A percentile compares a stretch with the other conserved stretches of the same genome.
Conservation (phyloP, 768 basidiomycete species). For the Dictyophora rubrovolvata region DNA sequence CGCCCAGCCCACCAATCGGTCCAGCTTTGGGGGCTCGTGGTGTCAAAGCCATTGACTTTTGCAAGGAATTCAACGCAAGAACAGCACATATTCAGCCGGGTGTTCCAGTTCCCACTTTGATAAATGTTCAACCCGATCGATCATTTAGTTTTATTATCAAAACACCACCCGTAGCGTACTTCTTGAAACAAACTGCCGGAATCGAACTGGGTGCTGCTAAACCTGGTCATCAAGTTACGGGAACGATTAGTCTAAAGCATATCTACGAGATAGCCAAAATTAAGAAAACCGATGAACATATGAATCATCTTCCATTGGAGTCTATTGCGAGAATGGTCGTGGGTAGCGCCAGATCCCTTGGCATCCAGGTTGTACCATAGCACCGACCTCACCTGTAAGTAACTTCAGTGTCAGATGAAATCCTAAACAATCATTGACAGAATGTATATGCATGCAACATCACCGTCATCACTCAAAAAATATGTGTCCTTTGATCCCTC, state of each 20-base stretch:
- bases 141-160: conserved; percentile 90
- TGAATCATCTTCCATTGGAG: conserved; percentile 80
- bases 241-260: conserved; percentile 89
- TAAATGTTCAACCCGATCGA: conserved; percentile 89
- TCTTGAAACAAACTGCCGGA: conserved; percentile 83
- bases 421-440: not conserved
- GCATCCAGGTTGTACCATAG: conserved; percentile 83
- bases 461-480: too few relatives aligned
- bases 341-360: conserved; percentile 81
- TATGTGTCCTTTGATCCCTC: too few relatives aligned
- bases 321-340: conserved; percentile 81
- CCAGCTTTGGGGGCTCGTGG: conserved; percentile 96
- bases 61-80: conserved; percentile 99
- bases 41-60: conserved; percentile 99
- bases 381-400: not conserved
- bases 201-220: conserved; percentile 85
- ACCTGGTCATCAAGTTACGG: conserved; percentile 67
- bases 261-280: conserved; percentile 98
- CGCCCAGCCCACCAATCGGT: conserved; percentile 92
- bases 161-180: conserved; percentile 81
- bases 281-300: conserved; percentile 82
- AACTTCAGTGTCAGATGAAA: not conserved
- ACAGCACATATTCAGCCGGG: conserved; percentile 81
- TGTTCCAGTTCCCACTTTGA: conserved; percentile 83
- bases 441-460: not conserved